A percentile compares a stretch with the other conserved stretches of the same genome.
These are phyloP conservation scores for Dioscorea cayenensis DNA, from an alignment of 116 monocot species.

Conservation along the genomic window DNA sequence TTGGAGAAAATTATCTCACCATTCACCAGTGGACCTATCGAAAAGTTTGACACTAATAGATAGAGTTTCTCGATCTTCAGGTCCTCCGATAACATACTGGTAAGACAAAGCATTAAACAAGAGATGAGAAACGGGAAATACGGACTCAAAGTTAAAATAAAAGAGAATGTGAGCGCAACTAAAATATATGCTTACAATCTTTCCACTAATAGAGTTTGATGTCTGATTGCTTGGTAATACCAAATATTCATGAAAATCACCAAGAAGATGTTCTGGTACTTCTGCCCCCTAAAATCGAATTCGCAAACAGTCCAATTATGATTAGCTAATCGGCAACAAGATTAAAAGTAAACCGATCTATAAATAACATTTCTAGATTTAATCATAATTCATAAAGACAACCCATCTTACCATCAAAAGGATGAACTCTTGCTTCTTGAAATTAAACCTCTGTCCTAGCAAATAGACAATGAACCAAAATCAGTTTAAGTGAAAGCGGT, in stretches of 20 bases:
- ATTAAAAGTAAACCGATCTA: no score
- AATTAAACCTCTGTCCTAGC: no score
- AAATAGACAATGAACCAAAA: no score
- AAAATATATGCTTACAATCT: constrained; percentile 35
- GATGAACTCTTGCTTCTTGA: no score
- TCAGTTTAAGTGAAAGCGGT: no score
- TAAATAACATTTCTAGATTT: no score
- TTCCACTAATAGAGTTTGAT: constrained; percentile 22
- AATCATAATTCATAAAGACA: no score
- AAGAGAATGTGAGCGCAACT: no score
- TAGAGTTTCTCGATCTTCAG: constrained; percentile 18
- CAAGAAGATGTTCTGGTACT: constrained; percentile 21
- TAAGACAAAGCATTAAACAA: background rate
- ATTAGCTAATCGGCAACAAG: no score
- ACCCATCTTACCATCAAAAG: no score
- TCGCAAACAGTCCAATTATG: background rate
- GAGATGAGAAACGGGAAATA: background rate
- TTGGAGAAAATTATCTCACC: constrained; percentile 41
- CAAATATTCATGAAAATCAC: constrained; percentile 11
- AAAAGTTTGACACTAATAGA: constrained; percentile 34
- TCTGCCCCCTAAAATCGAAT: constrained; percentile 41
- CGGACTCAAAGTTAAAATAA: background rate
- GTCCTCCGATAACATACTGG: constrained; percentile 63
- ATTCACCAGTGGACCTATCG: constrained; percentile 29
- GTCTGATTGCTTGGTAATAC: constrained; percentile 14